Percentiles rank a stretch among this genome's conserved stretches.
These are phyloP conservation scores for Phoma sp. DNA, from an alignment of 2,329 filamentous ascomycete species.

Conservation along the genomic window DNA sequence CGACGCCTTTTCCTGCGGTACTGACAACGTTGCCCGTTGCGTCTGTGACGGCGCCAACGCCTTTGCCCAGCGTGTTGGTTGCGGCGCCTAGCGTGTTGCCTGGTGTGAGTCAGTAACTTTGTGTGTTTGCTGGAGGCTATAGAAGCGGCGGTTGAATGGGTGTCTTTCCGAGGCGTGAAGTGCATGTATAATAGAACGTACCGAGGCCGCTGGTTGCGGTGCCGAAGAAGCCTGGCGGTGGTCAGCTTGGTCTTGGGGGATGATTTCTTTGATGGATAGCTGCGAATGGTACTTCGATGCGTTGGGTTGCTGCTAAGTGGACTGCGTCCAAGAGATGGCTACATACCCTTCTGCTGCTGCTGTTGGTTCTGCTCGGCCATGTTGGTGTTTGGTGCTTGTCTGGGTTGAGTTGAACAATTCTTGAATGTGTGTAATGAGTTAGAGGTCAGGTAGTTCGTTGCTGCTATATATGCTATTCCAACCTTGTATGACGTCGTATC, in stretches of 20 bases:
- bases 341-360: conserved; percentile 34
- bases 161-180: neutral
- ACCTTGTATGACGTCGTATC: conserved; percentile 8
- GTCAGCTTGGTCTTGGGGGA: neutral
- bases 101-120: conserved; percentile 19
- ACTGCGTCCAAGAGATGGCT: neutral
- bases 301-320: neutral
- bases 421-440: neutral
- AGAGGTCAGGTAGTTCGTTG: neutral
- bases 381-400: conserved; percentile 1
- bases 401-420: neutral
- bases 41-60: conserved; percentile 39
- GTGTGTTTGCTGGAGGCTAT: neutral
- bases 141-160: neutral
- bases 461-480: neutral
- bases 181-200: conserved; percentile 16
- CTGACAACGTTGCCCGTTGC: conserved; percentile 41
- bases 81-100: conserved; percentile 45
- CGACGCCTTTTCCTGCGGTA: conserved; percentile 43
- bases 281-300: neutral
- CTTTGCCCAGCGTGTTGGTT: conserved; percentile 44
- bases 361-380: conserved; percentile 38
- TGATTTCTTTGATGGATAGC: neutral
- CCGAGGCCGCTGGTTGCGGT: conserved; percentile 41
- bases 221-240: conserved; percentile 39